These are phyloP conservation scores for Termitomyces heimii DNA, from an alignment of 768 basidiomycete species.

Conservation along the genomic window DNA sequence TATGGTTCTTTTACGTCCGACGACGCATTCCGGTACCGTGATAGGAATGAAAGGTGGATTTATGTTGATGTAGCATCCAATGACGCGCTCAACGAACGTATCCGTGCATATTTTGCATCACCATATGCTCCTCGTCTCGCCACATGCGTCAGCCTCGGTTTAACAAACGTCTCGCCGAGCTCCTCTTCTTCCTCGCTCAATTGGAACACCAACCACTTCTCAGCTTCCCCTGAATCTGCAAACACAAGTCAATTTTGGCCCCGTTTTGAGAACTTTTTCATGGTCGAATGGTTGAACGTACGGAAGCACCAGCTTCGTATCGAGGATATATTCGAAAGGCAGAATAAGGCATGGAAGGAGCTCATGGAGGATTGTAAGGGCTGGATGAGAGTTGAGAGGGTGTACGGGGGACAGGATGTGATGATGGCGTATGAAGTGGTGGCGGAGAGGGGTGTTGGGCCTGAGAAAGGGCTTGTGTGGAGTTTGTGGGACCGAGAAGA, in stretches of 20 bases:
- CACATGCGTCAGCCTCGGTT: slow-evolving; percentile 42
- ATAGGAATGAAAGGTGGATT: slow-evolving; percentile 33
- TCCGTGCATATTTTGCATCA: slow-evolving; percentile 37
- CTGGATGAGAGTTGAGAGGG: slow-evolving; percentile 51
- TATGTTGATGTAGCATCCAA: slow-evolving; percentile 66
- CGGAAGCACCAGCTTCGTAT: slow-evolving; percentile 44
- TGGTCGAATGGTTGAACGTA: slow-evolving; percentile 60
- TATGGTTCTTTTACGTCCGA: slow-evolving; percentile 41
- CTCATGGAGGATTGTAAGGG: slow-evolving; percentile 48
- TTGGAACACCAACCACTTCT: slow-evolving; percentile 34
- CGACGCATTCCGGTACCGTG: slow-evolving; percentile 19
- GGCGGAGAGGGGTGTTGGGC: slow-evolving; percentile 39
- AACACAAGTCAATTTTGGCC: slow-evolving; percentile 23
- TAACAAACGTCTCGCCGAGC: slow-evolving; percentile 47
- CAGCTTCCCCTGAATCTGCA: neutral
- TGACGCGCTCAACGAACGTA: slow-evolving; percentile 36
- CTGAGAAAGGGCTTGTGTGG: slow-evolving; percentile 56
- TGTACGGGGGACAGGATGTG: slow-evolving; percentile 42
- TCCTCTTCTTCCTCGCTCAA: slow-evolving; percentile 21
- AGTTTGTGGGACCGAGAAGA: slow-evolving; percentile 49
- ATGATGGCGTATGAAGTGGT: slow-evolving; percentile 42
- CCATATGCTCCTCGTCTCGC: slow-evolving; percentile 29
- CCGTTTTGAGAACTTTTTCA: slow-evolving; percentile 53
- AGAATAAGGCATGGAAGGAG: slow-evolving; percentile 51
- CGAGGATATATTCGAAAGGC: slow-evolving; percentile 40